These are phyloP conservation scores for Benincasa hispida DNA, from an alignment of 306 rosid species.

Conservation along the genomic window DNA sequence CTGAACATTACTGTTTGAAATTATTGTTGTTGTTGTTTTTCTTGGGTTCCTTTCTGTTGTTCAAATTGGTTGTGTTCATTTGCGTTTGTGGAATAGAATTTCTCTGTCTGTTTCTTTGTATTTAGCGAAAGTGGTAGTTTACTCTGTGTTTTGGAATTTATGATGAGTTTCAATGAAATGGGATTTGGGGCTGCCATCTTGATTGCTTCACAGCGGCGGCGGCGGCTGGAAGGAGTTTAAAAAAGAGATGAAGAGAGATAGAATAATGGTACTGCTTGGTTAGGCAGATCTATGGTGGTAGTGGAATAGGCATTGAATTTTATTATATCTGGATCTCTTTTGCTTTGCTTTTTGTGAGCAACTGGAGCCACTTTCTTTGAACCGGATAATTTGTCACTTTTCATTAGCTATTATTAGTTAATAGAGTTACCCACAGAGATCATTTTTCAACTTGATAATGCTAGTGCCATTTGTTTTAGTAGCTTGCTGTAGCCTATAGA, in stretches of 20 bases:
- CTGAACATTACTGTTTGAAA: background rate
- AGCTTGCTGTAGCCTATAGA: background rate
- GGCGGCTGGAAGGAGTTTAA: background rate
- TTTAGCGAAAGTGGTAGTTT: background rate
- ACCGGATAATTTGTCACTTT: background rate
- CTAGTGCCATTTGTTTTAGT: background rate
- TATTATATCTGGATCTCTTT: background rate
- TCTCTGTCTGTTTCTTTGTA: background rate
- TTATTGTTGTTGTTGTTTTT: background rate
- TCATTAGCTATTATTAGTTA: background rate
- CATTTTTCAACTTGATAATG: background rate
- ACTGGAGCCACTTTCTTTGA: background rate
- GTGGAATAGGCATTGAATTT: background rate
- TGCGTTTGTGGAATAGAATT: background rate
- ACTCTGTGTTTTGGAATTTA: background rate
- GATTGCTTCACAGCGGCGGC: background rate
- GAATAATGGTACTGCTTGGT: background rate
- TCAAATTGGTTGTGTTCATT: background rate
- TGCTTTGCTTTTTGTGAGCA: background rate
- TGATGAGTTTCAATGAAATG: background rate
- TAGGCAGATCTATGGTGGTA: background rate
- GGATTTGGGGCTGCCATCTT: background rate
- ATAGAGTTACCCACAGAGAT: background rate
- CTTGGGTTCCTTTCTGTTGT: background rate
- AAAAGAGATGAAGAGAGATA: background rate